phyloP scores from a whole-genome alignment of 192 early-diverging fungal genomes.

The Dissophora globulifera region DNA sequence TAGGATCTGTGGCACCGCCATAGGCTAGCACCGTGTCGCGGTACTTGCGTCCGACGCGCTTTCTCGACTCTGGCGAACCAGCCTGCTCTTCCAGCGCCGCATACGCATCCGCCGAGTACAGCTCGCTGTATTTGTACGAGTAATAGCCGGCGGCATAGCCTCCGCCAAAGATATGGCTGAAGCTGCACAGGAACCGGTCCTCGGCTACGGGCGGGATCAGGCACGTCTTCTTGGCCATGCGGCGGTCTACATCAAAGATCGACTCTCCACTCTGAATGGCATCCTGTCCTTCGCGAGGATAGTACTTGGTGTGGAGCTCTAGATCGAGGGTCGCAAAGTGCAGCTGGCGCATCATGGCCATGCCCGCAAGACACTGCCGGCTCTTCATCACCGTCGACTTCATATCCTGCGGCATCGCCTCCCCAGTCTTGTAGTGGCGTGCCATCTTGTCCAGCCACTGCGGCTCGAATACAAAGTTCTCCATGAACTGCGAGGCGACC shows the following conservation, averaged over 20 bases:
- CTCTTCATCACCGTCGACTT: conserved; percentile 58
- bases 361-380: conserved; percentile 58
- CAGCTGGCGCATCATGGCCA: conserved; percentile 67
- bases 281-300: conserved; percentile 4
- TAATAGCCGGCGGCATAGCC: conserved; percentile 71
- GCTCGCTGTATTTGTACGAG: conserved; percentile 72
- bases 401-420: conserved; percentile 68
- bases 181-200: conserved; percentile 66
- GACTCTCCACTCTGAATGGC: too few relatives aligned
- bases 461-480: conserved; percentile 68
- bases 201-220: conserved; percentile 58
- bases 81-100: conserved; percentile 65
- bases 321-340: conserved; percentile 66
- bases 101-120: conserved; percentile 71
- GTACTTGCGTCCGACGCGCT: conserved; percentile 57
- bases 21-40: conserved; percentile 67
- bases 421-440: conserved; percentile 62
- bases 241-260: conserved; percentile 65
- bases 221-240: conserved; percentile 56
- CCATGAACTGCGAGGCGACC: conserved; percentile 74
- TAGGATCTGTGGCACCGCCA: conserved; percentile 65
- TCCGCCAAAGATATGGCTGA: conserved; percentile 69
- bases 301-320: conserved; percentile 55
- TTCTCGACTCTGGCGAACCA: conserved; percentile 10
- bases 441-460: conserved; percentile 61